phyloP scores from a whole-genome alignment of 2,329 filamentous ascomycete genomes.

The Exophiala mesophila region DNA sequence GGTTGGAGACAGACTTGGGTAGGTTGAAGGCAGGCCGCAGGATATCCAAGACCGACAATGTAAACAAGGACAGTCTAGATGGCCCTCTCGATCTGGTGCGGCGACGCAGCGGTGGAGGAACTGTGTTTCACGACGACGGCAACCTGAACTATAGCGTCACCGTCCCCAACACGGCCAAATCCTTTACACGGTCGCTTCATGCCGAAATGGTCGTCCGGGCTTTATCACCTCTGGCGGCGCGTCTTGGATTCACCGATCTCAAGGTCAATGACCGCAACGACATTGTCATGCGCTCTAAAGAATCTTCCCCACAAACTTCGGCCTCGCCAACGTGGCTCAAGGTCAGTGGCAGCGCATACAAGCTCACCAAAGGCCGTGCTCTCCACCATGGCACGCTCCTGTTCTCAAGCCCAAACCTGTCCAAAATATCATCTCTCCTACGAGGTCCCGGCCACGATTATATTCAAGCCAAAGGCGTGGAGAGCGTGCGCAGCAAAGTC shows the following conservation, averaged over 20 bases:
- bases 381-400: slow-evolving; percentile 93
- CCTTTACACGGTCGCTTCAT: slow-evolving; percentile 79
- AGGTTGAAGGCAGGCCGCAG: slow-evolving; percentile 46
- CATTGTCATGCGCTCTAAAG: slow-evolving; percentile 65
- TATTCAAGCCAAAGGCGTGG: slow-evolving; percentile 78
- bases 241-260: slow-evolving; percentile 53
- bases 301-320: slow-evolving; percentile 5
- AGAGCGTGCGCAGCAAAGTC: slow-evolving; percentile 82
- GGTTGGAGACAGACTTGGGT: slow-evolving; percentile 78
- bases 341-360: slow-evolving; percentile 91
- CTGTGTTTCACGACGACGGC: slow-evolving; percentile 88
- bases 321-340: slow-evolving; percentile 55
- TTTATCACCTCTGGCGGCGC: slow-evolving; percentile 43
- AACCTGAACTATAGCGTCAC: slow-evolving; percentile 97
- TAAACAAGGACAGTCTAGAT: neutral
- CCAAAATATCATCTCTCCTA: slow-evolving; percentile 63
- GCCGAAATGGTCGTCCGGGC: slow-evolving; percentile 91
- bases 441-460: slow-evolving; percentile 71
- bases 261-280: slow-evolving; percentile 88
- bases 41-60: neutral
- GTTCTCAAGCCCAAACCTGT: slow-evolving; percentile 69
- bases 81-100: slow-evolving; percentile 63
- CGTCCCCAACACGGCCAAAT: slow-evolving; percentile 57
- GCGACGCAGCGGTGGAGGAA: slow-evolving; percentile 79
- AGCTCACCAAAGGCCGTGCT: slow-evolving; percentile 73